phyloP scores from a whole-genome alignment of 495 filamentous ascomycete genomes.

The Neurospora sp. region DNA sequence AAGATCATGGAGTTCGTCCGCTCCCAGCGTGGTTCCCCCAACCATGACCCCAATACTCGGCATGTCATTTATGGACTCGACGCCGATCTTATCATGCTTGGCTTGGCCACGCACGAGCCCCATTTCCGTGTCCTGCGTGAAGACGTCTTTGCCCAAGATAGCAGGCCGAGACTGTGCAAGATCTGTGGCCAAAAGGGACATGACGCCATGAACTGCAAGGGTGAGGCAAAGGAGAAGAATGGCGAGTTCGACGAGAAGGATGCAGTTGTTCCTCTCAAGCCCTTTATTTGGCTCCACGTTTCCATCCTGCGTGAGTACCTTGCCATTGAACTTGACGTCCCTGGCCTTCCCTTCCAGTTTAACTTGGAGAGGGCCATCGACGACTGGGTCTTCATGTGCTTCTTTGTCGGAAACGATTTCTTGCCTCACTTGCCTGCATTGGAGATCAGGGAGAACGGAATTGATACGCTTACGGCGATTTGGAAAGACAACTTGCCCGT shows the following conservation, averaged over 20 bases:
- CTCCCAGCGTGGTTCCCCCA: constrained; percentile 79
- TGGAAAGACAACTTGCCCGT: constrained; percentile 86
- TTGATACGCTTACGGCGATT: constrained; percentile 88
- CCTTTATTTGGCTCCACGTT: constrained; percentile 98
- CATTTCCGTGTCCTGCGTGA: constrained; percentile 95
- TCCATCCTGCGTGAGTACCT: constrained; percentile 87
- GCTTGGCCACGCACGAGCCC: constrained; percentile 92
- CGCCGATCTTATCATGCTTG: constrained; percentile 98
- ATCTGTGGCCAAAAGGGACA: constrained; percentile 89
- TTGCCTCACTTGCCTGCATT: constrained; percentile 91
- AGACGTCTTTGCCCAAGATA: constrained; percentile 90
- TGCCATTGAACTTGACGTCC: constrained; percentile 75
- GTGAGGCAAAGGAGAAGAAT: constrained; percentile 71
- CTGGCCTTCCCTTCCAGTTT: constrained; percentile 62
- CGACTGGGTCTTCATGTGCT: constrained; percentile 99
- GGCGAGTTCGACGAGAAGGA: constrained; percentile 83
- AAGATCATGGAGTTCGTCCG: constrained; percentile 99
- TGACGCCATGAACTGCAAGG: constrained; percentile 70
- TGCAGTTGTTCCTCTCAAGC: constrained; percentile 57
- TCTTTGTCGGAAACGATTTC: constrained; percentile 99
- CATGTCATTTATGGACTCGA: constrained; percentile 96
- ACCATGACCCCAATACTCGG: constrained; percentile 91
- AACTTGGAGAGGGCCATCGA: constrained; percentile 94
- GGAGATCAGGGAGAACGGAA: constrained; percentile 93
- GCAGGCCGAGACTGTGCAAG: constrained; percentile 66